Evolutionary conservation across 768 basidiomycete species (phyloP).

Genomic region (Dentipellis sp.): DNA sequence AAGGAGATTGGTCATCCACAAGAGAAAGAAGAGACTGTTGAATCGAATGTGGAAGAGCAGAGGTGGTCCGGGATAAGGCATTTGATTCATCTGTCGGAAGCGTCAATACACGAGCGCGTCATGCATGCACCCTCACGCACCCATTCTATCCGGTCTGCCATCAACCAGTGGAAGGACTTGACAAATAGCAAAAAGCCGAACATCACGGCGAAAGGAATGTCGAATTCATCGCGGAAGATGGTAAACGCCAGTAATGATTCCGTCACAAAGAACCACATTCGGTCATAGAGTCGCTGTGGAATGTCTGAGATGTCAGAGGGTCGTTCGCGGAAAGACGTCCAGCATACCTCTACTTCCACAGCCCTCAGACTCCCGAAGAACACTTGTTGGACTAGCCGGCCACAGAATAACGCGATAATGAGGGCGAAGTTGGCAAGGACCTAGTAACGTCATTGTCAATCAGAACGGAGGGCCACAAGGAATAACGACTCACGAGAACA

Average conservation of each 20-base stretch:
- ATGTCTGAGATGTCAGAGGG: background rate
- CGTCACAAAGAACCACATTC: constrained; percentile 96
- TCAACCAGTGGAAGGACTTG: constrained; percentile 98
- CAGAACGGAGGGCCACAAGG: background rate
- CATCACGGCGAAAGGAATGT: constrained; percentile 86
- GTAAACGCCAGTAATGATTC: constrained; percentile 95
- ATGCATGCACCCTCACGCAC: constrained; percentile 35
- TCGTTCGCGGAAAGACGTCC: background rate
- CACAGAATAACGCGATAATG: constrained; percentile 65
- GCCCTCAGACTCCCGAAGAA: constrained; percentile 88
- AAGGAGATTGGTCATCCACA: constrained; percentile 65
- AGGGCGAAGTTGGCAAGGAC: constrained; percentile 87
- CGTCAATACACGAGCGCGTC: background rate
- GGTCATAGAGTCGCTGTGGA: constrained; percentile 85
- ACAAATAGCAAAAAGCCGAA: constrained; percentile 91
- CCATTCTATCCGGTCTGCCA: constrained; percentile 93
- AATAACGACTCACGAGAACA: constrained; percentile 54
- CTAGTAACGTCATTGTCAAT: constrained; percentile 29
- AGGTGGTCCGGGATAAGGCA: constrained; percentile 78
- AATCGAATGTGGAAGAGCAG: constrained; percentile 82
- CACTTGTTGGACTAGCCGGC: constrained; percentile 70
- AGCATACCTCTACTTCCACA: constrained; percentile 82
- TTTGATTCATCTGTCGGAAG: constrained; percentile 83
- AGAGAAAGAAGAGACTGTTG: constrained; percentile 57
- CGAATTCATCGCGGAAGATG: constrained; percentile 94